phyloP scores from a whole-genome alignment of 1,284 basidiomycete genomes.

The Albatrellus sp. region DNA sequence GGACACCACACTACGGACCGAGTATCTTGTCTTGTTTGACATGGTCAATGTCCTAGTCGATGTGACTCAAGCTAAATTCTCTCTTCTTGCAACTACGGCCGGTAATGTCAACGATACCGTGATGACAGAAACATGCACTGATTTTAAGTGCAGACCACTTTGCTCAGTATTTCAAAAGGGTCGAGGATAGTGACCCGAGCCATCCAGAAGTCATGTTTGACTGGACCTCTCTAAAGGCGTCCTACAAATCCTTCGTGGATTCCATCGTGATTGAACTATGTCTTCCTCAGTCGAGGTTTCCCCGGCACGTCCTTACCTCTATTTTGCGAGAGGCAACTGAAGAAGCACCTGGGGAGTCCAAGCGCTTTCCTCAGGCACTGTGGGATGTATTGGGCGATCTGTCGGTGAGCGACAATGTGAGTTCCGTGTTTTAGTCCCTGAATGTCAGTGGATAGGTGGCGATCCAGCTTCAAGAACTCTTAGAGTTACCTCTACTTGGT shows the following conservation, averaged over 20 bases:
- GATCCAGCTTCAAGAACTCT: conserved; percentile 47
- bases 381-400: conserved; percentile 72
- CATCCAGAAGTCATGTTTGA: conserved; percentile 46
- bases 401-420: conserved; percentile 33
- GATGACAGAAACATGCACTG: not conserved
- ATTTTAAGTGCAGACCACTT: conserved; percentile 41
- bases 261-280: conserved; percentile 70
- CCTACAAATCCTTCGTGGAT: conserved; percentile 64
- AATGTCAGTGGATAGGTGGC: conserved; percentile 31
- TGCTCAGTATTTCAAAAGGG: conserved; percentile 47
- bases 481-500: conserved; percentile 45
- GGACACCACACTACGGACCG: conserved; percentile 34
- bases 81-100: conserved; percentile 49
- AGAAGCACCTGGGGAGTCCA: conserved; percentile 57
- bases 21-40: conserved; percentile 54
- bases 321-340: conserved; percentile 56
- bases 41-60: conserved; percentile 45
- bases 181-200: conserved; percentile 23
- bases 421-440: not conserved
- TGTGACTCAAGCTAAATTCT: conserved; percentile 47
- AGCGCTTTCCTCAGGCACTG: conserved; percentile 59
- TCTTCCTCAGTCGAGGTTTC: conserved; percentile 53
- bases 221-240: conserved; percentile 40
- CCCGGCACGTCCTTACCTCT: conserved; percentile 47
- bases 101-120: conserved; percentile 29